Percentiles rank a stretch among this genome's conserved stretches.
phyloP scores from a whole-genome alignment of 2,329 filamentous ascomycete genomes.

The Xylaria sp. region DNA sequence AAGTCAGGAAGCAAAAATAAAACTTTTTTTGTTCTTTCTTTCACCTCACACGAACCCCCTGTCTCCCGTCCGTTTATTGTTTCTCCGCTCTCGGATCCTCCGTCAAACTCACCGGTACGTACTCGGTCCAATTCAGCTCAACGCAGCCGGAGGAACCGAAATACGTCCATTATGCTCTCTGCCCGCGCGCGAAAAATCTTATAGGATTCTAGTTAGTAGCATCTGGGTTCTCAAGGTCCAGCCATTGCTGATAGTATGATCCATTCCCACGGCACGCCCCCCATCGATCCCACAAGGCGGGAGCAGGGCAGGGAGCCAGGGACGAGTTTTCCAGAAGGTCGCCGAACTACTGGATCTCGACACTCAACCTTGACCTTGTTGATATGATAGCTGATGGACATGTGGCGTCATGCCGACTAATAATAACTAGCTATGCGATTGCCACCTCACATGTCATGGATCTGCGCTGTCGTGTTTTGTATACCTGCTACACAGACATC shows the following conservation, averaged over 20 bases:
- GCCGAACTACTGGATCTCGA: constrained; percentile 1
- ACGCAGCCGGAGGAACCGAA: constrained; percentile 36
- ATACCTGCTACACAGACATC: constrained; percentile 7
- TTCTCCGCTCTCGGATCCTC: constrained; percentile 27
- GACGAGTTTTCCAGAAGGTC: constrained; percentile 32
- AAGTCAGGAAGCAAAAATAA: not conserved
- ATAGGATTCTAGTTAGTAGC: constrained; percentile 4
- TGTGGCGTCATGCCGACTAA: constrained; percentile 17
- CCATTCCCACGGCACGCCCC: not conserved
- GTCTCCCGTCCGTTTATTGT: constrained; percentile 23
- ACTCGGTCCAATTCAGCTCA: constrained; percentile 22
- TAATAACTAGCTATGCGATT: constrained; percentile 20
- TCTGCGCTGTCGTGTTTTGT: constrained; percentile 13
- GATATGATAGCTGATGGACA: constrained; percentile 9
- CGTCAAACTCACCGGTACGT: constrained; percentile 24
- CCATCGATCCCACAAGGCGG: constrained; percentile 29
- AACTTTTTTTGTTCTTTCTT: not conserved
- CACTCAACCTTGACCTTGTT: constrained; percentile 12
- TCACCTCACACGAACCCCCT: constrained; percentile 8
- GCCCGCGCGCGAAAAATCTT: not conserved
- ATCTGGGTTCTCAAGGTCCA: constrained; percentile 3
- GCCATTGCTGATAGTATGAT: constrained; percentile 16
- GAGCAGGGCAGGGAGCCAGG: constrained; percentile 28
- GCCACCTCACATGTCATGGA: constrained; percentile 14
- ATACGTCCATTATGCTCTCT: constrained; percentile 31